Conservation (phyloP, 768 basidiomycete species). For the Galerina marginata region DNA sequence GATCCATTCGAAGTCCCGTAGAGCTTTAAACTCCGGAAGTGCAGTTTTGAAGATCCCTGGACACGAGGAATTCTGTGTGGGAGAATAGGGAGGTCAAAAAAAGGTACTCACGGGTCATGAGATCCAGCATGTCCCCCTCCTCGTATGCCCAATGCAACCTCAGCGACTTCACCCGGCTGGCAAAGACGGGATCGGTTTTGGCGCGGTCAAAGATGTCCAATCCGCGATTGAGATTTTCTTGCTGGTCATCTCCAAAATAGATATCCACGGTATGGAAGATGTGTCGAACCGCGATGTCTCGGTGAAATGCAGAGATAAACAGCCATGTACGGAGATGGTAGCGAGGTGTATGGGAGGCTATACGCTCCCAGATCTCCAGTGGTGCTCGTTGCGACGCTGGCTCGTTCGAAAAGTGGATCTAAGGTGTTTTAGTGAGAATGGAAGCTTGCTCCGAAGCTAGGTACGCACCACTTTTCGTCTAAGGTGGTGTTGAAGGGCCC, state of each 20-base stretch:
- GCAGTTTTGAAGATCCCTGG: slow-evolving; percentile 66
- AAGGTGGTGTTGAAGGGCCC: slow-evolving; percentile 54
- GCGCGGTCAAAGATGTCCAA: slow-evolving; percentile 72
- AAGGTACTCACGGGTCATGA: slow-evolving; percentile 54
- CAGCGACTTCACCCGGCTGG: slow-evolving; percentile 60
- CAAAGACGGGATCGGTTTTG: slow-evolving; percentile 66
- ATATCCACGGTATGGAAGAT: slow-evolving; percentile 74
- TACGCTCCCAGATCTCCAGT: slow-evolving; percentile 70
- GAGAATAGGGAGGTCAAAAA: background rate
- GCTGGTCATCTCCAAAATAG: slow-evolving; percentile 66
- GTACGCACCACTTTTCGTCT: slow-evolving; percentile 52
- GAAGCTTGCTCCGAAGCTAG: background rate
- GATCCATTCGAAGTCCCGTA: slow-evolving; percentile 77
- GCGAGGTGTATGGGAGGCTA: slow-evolving; percentile 65
- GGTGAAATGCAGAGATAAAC: slow-evolving; percentile 65
- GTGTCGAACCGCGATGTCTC: slow-evolving; percentile 65
- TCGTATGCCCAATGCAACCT: slow-evolving; percentile 74
- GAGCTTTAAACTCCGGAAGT: slow-evolving; percentile 64
- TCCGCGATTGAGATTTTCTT: slow-evolving; percentile 62
- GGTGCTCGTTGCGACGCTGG: slow-evolving; percentile 69
- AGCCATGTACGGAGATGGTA: slow-evolving; percentile 75
- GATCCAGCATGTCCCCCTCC: slow-evolving; percentile 68
- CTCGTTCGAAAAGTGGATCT: slow-evolving; percentile 60
- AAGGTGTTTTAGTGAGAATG: slow-evolving; percentile 9
- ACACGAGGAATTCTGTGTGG: background rate